Evolutionary conservation across 257 asterid genomes (phyloP).

Genomic region (Ilex aquifolium): DNA sequence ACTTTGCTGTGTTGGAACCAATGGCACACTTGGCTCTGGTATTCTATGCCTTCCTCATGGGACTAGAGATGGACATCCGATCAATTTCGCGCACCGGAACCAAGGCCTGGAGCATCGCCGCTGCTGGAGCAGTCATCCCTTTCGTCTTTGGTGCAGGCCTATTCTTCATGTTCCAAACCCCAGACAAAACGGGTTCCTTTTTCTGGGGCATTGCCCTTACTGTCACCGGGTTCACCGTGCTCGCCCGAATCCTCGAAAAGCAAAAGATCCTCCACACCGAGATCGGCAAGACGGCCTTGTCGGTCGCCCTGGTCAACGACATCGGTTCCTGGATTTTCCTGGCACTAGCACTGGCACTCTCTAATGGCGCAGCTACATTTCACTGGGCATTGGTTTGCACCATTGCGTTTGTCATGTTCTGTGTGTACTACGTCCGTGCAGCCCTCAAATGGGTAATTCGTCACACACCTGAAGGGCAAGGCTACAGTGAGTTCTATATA

Average conservation of each 20-base stretch:
- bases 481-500: conserved; percentile 72
- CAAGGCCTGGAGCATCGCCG: conserved; percentile 50
- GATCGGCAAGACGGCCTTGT: conserved; percentile 57
- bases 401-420: conserved; percentile 23
- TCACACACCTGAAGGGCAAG: conserved; percentile 71
- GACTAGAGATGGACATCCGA: conserved; percentile 60
- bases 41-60: conserved; percentile 66
- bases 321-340: conserved; percentile 58
- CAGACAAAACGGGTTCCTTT: conserved; percentile 31
- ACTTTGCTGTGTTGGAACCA: conserved; percentile 63
- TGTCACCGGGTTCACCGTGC: conserved; percentile 56
- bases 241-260: conserved; percentile 47
- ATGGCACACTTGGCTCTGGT: conserved; percentile 75
- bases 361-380: conserved; percentile 19
- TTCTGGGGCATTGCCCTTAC: conserved; percentile 81
- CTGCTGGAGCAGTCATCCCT: conserved; percentile 53
- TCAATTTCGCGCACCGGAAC: conserved; percentile 45
- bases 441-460: conserved; percentile 57
- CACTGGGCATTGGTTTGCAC: conserved; percentile 50
- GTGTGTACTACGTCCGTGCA: conserved; percentile 53
- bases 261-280: conserved; percentile 68
- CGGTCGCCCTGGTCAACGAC: conserved; percentile 53
- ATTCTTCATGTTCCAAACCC: conserved; percentile 24
- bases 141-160: conserved; percentile 39
- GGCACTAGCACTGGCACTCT: conserved; percentile 36